Percentiles rank a stretch among this genome's conserved stretches.
Conservation (phyloP, 139 green algal species). For the Pycnococcus provasolii region DNA sequence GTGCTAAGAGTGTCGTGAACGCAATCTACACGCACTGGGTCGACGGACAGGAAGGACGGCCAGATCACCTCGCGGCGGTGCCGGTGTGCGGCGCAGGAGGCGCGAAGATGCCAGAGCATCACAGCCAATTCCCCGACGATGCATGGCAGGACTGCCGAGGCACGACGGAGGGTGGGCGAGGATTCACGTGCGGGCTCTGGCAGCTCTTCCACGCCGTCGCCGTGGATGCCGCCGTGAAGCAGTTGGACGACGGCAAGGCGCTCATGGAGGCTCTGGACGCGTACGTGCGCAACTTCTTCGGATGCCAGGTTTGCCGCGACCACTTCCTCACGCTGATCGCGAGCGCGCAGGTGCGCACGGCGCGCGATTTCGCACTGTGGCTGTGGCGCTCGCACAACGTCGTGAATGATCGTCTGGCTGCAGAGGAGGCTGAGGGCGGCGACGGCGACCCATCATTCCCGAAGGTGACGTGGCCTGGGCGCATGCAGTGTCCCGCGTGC, state of each 20-base stretch:
- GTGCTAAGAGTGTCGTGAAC: no score
- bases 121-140: not conserved
- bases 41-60: no score
- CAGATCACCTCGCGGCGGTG: no score
- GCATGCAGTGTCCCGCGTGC: not conserved
- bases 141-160: not conserved
- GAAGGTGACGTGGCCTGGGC: slow-evolving; percentile 4
- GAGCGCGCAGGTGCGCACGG: not conserved
- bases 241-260: not conserved
- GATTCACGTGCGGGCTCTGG: slow-evolving; percentile 18
- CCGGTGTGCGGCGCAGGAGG: no score
- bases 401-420: slow-evolving; percentile 8
- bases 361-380: not conserved
- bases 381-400: slow-evolving; percentile 13
- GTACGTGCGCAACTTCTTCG: slow-evolving; percentile 7
- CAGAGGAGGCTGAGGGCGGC: not conserved
- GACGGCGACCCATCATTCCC: not conserved
- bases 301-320: slow-evolving; percentile 6
- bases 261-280: not conserved
- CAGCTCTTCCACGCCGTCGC: slow-evolving; percentile 5
- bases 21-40: no score
- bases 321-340: slow-evolving; percentile 9
- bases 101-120: not conserved
- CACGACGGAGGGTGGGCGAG: not conserved
- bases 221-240: not conserved